Evolutionary conservation across 257 asterid genomes (phyloP), one percentile per base, ranked within the genome.

Genomic region (Asclepias syriaca): DNA sequence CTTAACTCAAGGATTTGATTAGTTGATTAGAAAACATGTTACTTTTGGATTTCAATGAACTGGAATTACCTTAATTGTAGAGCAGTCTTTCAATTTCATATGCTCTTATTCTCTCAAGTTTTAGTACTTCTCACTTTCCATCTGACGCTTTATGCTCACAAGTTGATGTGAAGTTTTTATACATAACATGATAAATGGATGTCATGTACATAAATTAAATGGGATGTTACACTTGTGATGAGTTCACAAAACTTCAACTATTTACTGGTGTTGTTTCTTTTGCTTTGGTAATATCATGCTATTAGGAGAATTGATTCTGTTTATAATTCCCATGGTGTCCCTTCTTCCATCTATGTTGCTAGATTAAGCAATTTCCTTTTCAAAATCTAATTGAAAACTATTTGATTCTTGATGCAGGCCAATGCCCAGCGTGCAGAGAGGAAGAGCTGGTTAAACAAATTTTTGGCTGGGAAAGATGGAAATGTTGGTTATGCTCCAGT

Each of bases 401-500:
- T 71, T 78, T 82, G 64, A 78, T 57, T 69, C 77, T 69, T 50
- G 55, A 64, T 85, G 87, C 91, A 94, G 99, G 82, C 91, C 77
- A 87, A 72, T 82, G 97, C 89, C 64, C 78, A 69, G 65, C 84
- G 77, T 13, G 81, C 87, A 34, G 90, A 78, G 74, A 83, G 75
- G 77, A 84, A 78, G 74, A 71, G 78, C 69, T 86, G 96, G 97
- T 74, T 72, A 72, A 83, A 76, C 82, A 85, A 69, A 75, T 69
- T 84, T 72, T 89, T 80, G 74, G 66, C 80, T 39, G 83, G 89
- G 77, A 91, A 78, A 65, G 87, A 79, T 6, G 86, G 96, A 65
- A 76, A 75, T 66, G 76, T 74, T 78, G 99, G 97, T 79, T 91
- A 84, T 76, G 97, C 96, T 68, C 99, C 97, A 16, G 49, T 86